Evolutionary conservation across 2,329 filamentous ascomycete genomes (phyloP).

Genomic region (Chlorencoelia australis): DNA sequence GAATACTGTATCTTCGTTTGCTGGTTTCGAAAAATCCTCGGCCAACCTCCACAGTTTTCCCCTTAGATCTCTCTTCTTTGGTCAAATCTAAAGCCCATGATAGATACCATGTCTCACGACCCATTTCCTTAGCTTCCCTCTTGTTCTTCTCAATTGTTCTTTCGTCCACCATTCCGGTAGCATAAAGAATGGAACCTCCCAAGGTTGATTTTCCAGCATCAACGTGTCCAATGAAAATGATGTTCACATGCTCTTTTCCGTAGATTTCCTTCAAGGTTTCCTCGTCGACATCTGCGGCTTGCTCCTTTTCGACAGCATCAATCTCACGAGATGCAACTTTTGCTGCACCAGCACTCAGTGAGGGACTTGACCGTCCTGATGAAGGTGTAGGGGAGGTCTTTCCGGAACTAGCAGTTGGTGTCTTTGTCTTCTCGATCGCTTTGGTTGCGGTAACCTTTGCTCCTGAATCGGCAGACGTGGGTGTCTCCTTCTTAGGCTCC

Average conservation of each 20-base stretch:
- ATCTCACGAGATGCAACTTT: slow-evolving; percentile 51
- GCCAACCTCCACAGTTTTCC: slow-evolving; percentile 96
- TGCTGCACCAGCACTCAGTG: slow-evolving; percentile 44
- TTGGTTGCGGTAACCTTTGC: slow-evolving; percentile 80
- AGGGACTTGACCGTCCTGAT: slow-evolving; percentile 75
- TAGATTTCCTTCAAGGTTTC: slow-evolving; percentile 88
- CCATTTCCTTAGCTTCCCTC: slow-evolving; percentile 88
- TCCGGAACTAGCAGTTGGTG: slow-evolving; percentile 49
- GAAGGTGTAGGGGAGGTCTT: slow-evolving; percentile 73
- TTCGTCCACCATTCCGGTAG: slow-evolving; percentile 98
- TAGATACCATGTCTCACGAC: slow-evolving; percentile 96
- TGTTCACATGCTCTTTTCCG: slow-evolving; percentile 86
- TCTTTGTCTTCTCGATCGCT: slow-evolving; percentile 86
- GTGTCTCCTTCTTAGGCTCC: slow-evolving; percentile 38
- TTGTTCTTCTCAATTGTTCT: slow-evolving; percentile 98
- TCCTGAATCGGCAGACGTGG: slow-evolving; percentile 45
- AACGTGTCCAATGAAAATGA: slow-evolving; percentile 97
- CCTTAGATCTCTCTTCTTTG: slow-evolving; percentile 91
- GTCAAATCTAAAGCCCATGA: slow-evolving; percentile 98
- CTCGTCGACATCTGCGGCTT: slow-evolving; percentile 65
- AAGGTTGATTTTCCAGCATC: slow-evolving; percentile 97
- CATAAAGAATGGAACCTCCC: slow-evolving; percentile 85
- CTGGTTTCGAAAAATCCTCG: slow-evolving; percentile 95
- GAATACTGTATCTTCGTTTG: slow-evolving; percentile 89
- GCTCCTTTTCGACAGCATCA: slow-evolving; percentile 70